Evolutionary conservation across 2,329 filamentous ascomycete species (phyloP).

Genomic region (Sclerotinia subarctica): DNA sequence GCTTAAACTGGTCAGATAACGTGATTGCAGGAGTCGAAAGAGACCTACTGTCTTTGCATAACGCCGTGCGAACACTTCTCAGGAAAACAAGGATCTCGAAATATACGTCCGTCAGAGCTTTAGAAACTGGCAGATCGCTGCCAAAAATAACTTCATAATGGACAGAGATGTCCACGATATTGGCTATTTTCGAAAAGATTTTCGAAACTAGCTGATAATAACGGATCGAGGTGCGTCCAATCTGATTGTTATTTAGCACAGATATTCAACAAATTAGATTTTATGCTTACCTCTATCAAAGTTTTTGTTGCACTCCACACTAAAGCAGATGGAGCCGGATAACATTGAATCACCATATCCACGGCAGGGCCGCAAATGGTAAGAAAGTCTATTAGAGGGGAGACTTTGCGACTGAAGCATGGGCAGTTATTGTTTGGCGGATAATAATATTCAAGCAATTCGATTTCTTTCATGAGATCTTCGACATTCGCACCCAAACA

Average conservation of each 20-base stretch:
- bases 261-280: neutral
- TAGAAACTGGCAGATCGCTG: constrained; percentile 6
- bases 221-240: constrained; percentile 14
- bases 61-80: constrained; percentile 2
- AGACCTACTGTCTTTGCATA: constrained; percentile 13
- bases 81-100: constrained; percentile 13
- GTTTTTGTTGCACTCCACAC: constrained; percentile 12
- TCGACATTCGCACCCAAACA: constrained; percentile 13
- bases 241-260: constrained; percentile 2
- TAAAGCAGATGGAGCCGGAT: constrained; percentile 16
- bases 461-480: constrained; percentile 14
- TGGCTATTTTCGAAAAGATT: constrained; percentile 1
- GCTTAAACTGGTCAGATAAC: neutral
- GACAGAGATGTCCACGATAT: constrained; percentile 9
- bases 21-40: neutral
- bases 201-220: constrained; percentile 10
- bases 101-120: constrained; percentile 15
- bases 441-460: constrained; percentile 14
- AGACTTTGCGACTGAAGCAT: neutral
- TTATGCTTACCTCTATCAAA: constrained; percentile 10
- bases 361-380: constrained; percentile 15
- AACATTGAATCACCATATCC: constrained; percentile 10
- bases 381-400: constrained; percentile 18
- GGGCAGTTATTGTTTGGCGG: constrained; percentile 4
- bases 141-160: constrained; percentile 15